Conservation (phyloP, 1,284 basidiomycete genomes). For the Chalciporus sp. region DNA sequence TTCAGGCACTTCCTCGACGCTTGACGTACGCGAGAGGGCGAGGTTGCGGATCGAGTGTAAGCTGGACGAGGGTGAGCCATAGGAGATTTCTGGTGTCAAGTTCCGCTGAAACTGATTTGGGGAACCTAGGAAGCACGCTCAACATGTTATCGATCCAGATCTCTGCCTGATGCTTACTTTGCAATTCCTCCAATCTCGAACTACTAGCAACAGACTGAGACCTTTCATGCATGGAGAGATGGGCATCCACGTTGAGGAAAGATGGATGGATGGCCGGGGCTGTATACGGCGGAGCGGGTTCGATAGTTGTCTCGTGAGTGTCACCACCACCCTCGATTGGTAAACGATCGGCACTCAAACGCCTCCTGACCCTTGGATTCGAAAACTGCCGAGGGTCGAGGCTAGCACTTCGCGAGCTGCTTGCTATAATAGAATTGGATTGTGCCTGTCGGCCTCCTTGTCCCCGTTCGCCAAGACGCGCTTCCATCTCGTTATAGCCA, state of each 20-base stretch:
- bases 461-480: neutral
- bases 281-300: slow-evolving; percentile 22
- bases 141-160: neutral
- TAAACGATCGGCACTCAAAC: slow-evolving; percentile 4
- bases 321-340: neutral
- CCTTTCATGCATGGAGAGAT: slow-evolving; percentile 1
- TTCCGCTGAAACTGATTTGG: neutral
- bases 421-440: neutral
- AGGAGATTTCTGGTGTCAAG: slow-evolving; percentile 3
- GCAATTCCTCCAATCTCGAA: slow-evolving; percentile 13
- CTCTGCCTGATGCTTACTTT: slow-evolving; percentile 9
- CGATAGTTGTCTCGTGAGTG: neutral
- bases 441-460: neutral
- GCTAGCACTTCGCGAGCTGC: slow-evolving; percentile 15
- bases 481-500: neutral
- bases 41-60: slow-evolving; percentile 16
- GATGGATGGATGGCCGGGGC: neutral
- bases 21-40: slow-evolving; percentile 38
- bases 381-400: slow-evolving; percentile 11
- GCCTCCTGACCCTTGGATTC: slow-evolving; percentile 5
- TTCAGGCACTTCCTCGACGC: slow-evolving; percentile 42
- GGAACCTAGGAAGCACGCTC: slow-evolving; percentile 16
- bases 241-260: neutral
- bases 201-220: slow-evolving; percentile 14
- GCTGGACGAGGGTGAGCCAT: slow-evolving; percentile 25